Percentiles rank a stretch among this genome's conserved stretches.
These are phyloP conservation scores for Suillus brevipes DNA, from an alignment of 768 basidiomycete species.

Conservation along the genomic window DNA sequence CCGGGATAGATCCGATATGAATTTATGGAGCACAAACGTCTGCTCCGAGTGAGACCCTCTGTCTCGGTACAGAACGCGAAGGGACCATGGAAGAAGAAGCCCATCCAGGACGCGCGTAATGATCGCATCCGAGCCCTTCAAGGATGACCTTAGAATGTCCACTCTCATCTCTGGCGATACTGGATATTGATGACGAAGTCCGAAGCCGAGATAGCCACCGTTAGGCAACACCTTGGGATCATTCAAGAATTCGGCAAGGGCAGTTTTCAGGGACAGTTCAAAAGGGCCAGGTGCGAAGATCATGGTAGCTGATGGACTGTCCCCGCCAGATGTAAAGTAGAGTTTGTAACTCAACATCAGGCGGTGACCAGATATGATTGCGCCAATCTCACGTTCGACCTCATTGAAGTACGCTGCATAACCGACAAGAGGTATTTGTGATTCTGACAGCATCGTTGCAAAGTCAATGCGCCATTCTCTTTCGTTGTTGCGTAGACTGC, in stretches of 20 bases:
- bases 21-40: slow-evolving; percentile 5
- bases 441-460: slow-evolving; percentile 20
- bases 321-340: slow-evolving; percentile 15
- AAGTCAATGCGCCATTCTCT: slow-evolving; percentile 42
- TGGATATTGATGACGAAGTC: slow-evolving; percentile 37
- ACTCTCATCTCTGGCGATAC: slow-evolving; percentile 18
- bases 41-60: not conserved
- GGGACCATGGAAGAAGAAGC: slow-evolving; percentile 18
- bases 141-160: slow-evolving; percentile 15
- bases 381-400: slow-evolving; percentile 46
- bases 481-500: slow-evolving; percentile 36
- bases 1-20: not conserved
- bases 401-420: slow-evolving; percentile 47
- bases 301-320: not conserved
- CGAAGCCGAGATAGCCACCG: slow-evolving; percentile 38
- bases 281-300: slow-evolving; percentile 6
- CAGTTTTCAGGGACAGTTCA: slow-evolving; percentile 14
- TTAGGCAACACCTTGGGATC: slow-evolving; percentile 30
- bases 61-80: slow-evolving; percentile 24
- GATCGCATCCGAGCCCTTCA: slow-evolving; percentile 35
- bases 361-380: slow-evolving; percentile 41
- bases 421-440: slow-evolving; percentile 23
- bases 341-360: slow-evolving; percentile 49
- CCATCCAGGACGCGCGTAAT: slow-evolving; percentile 19
- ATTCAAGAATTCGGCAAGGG: slow-evolving; percentile 27